Percentiles rank a stretch among this genome's conserved stretches.
phyloP scores from a whole-genome alignment of 2,329 filamentous ascomycete species.

The Aureobasidium leucospermi region DNA sequence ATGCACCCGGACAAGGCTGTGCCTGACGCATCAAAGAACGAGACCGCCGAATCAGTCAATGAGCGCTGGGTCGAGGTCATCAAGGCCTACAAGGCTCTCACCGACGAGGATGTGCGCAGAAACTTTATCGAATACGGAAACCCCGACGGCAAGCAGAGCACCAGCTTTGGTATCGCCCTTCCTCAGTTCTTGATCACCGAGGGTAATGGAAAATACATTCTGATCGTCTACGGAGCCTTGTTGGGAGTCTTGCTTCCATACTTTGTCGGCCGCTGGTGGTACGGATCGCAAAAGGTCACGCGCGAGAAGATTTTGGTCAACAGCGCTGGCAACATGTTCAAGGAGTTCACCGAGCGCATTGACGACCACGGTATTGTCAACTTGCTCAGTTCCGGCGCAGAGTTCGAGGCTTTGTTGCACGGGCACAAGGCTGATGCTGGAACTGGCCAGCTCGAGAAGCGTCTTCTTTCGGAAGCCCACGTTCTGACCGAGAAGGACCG shows the following conservation, averaged over 20 bases:
- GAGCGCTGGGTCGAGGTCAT: conserved; percentile 87
- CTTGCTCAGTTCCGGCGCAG: conserved; percentile 76
- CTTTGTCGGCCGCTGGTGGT: conserved; percentile 96
- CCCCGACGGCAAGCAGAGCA: conserved; percentile 95
- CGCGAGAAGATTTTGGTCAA: conserved; percentile 90
- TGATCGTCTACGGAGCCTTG: conserved; percentile 80
- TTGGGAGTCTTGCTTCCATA: conserved; percentile 89
- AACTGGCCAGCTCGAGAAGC: conserved; percentile 75
- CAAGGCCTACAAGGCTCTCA: conserved; percentile 96
- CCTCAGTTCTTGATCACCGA: conserved; percentile 89
- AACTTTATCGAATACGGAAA: conserved; percentile 96
- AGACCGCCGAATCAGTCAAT: conserved; percentile 79
- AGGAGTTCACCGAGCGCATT: conserved; percentile 80
- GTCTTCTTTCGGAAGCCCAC: conserved; percentile 57
- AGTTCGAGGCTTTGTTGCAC: conserved; percentile 70
- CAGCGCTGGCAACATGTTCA: conserved; percentile 90
- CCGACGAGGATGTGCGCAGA: conserved; percentile 93
- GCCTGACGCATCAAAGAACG: conserved; percentile 78
- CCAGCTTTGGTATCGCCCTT: conserved; percentile 93
- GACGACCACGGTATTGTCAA: conserved; percentile 72
- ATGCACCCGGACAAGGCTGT: conserved; percentile 89
- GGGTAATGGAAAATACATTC: conserved; percentile 90
- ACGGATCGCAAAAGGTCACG: conserved; percentile 85
- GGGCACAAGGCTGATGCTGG: conserved; percentile 74
- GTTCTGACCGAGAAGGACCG: conserved; percentile 68